Percentiles rank a stretch among this genome's conserved stretches.
These are phyloP conservation scores for Herpetomonas tarakana DNA, from an alignment of 208 protist genomes.

Conservation along the genomic window DNA sequence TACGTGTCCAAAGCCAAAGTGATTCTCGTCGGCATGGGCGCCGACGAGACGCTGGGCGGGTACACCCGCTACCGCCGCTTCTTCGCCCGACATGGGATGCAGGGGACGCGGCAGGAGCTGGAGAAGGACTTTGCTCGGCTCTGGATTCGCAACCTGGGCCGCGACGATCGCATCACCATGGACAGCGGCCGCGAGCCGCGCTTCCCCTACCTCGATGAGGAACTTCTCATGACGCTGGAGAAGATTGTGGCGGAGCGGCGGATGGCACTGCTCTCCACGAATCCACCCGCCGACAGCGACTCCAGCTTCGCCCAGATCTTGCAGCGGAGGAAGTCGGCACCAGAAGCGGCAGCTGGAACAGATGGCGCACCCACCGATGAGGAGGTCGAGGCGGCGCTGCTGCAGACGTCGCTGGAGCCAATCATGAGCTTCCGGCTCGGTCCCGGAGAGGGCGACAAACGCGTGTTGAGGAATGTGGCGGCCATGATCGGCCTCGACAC, in stretches of 20 bases:
- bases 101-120: constrained; percentile 77
- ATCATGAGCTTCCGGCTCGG: constrained; percentile 62
- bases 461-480: constrained; percentile 80
- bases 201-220: constrained; percentile 94
- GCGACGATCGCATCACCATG: constrained; percentile 93
- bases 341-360: background rate
- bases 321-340: constrained; percentile 11
- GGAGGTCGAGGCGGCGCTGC: background rate
- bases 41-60: constrained; percentile 95
- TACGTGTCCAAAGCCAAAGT: constrained; percentile 73
- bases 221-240: constrained; percentile 71
- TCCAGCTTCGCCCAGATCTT: background rate
- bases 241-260: constrained; percentile 56
- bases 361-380: background rate
- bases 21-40: constrained; percentile 93
- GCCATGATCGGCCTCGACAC: constrained; percentile 73
- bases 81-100: constrained; percentile 60
- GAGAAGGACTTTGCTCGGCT: constrained; percentile 88
- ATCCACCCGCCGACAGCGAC: background rate
- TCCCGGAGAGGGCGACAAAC: constrained; percentile 92
- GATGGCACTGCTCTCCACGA: constrained; percentile 4
- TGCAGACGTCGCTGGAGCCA: constrained; percentile 25
- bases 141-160: constrained; percentile 94
- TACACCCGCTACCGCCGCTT: constrained; percentile 93
- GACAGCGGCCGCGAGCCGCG: constrained; percentile 92